phyloP scores from a whole-genome alignment of 805 yeast species.

The Ogataea allantospora region DNA sequence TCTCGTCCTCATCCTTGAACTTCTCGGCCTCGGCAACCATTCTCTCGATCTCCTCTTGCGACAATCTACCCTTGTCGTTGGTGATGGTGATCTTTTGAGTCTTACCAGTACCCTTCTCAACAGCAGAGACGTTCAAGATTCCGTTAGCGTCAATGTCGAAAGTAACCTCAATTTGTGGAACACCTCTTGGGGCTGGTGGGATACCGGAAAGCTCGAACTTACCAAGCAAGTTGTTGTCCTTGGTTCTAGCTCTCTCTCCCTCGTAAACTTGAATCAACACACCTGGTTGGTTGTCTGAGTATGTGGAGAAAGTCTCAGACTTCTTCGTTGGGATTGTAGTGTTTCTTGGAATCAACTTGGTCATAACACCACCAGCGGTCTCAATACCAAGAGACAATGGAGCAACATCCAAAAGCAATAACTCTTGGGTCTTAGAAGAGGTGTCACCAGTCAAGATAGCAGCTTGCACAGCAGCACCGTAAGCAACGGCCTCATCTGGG shows the following conservation, averaged over 20 bases:
- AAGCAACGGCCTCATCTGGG: constrained; percentile 99
- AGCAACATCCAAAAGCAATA: constrained; percentile 13
- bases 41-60: constrained; percentile 15
- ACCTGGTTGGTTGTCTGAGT: constrained; percentile 15
- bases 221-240: constrained; percentile 16
- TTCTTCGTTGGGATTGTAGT: constrained; percentile 14
- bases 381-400: constrained; percentile 15
- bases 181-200: constrained; percentile 17
- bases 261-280: constrained; percentile 12
- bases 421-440: constrained; percentile 13
- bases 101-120: constrained; percentile 15
- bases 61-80: constrained; percentile 17
- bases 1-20: constrained; percentile 15
- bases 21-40: constrained; percentile 15
- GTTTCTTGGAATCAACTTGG: constrained; percentile 15
- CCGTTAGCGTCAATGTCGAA: constrained; percentile 15
- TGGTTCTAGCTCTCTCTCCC: constrained; percentile 14
- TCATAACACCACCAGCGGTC: constrained; percentile 16
- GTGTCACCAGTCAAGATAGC: constrained; percentile 51
- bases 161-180: constrained; percentile 15
- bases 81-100: constrained; percentile 15
- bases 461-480: constrained; percentile 99
- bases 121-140: constrained; percentile 13
- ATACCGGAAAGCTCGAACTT: constrained; percentile 15
- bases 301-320: constrained; percentile 13